A percentile compares a stretch with the other conserved stretches of the same genome.
phyloP scores from a whole-genome alignment of 2,329 filamentous ascomycete species.

The Nemania bipapillata region DNA sequence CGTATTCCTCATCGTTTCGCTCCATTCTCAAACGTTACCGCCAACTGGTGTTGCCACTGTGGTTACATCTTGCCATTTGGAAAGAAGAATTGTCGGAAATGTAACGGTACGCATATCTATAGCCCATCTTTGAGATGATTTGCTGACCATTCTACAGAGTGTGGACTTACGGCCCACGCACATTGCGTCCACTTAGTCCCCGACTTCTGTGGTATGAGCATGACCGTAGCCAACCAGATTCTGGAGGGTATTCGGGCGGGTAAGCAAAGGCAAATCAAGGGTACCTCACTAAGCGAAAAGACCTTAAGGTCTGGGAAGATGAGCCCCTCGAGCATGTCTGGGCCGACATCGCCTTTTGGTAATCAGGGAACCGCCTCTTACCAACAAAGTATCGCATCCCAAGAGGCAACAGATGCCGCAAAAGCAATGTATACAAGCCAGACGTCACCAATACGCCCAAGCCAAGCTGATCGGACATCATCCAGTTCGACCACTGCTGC shows the following conservation, averaged over 20 bases:
- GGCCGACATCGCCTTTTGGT: constrained; percentile 48
- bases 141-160: constrained; percentile 70
- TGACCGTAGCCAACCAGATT: constrained; percentile 95
- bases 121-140: background rate
- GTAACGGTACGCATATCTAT: constrained; percentile 70
- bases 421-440: constrained; percentile 70
- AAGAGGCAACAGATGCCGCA: constrained; percentile 71
- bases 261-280: constrained; percentile 74
- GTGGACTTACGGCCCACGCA: constrained; percentile 87
- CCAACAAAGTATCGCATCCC: constrained; percentile 54
- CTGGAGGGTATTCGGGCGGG: constrained; percentile 84
- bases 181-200: constrained; percentile 94
- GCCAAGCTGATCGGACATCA: constrained; percentile 64
- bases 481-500: constrained; percentile 67
- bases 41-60: constrained; percentile 99
- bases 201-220: constrained; percentile 99
- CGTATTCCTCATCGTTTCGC: constrained; percentile 97
- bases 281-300: constrained; percentile 69
- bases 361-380: constrained; percentile 45
- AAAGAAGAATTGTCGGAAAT: constrained; percentile 93
- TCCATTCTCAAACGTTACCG: constrained; percentile 95
- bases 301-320: constrained; percentile 69
- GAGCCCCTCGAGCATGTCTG: constrained; percentile 55
- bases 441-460: constrained; percentile 62
- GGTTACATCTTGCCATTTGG: constrained; percentile 95